These are phyloP conservation scores for Podospora bellae-mahoneyi DNA, from an alignment of 495 filamentous ascomycete genomes.

Conservation along the genomic window DNA sequence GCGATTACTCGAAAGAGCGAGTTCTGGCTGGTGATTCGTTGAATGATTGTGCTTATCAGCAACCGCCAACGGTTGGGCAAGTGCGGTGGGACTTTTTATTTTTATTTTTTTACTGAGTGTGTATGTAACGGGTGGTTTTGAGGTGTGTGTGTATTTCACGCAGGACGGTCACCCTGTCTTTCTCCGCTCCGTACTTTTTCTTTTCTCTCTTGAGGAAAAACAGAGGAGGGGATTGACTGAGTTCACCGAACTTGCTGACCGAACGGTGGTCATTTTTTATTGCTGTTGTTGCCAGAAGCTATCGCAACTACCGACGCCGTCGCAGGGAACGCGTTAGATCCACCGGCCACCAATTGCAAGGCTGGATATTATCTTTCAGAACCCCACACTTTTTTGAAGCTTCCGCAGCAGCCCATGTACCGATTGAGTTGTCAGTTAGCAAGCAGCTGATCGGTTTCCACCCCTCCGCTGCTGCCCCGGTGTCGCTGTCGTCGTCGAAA, in stretches of 20 bases:
- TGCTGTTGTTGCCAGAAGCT: neutral
- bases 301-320: neutral
- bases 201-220: neutral
- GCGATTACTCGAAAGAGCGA: constrained; percentile 3
- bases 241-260: neutral
- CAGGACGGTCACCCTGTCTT: neutral
- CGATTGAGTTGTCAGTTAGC: neutral
- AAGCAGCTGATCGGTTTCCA: too few relatives aligned
- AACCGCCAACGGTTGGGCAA: too few relatives aligned
- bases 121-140: neutral
- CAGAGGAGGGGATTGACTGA: neutral
- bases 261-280: neutral
- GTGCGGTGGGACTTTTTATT: neutral
- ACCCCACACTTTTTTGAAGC: neutral
- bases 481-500: neutral
- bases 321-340: neutral
- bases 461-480: too few relatives aligned
- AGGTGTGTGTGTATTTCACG: neutral
- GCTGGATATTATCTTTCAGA: neutral
- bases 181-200: neutral
- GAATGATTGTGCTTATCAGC: constrained; percentile 11
- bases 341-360: neutral
- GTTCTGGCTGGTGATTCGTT: constrained; percentile 12
- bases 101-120: neutral
- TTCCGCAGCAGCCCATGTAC: neutral